Percentiles rank a stretch among this genome's conserved stretches.
Conservation (phyloP, 192 early-diverging fungal species). For the Mortierella claussenii region DNA sequence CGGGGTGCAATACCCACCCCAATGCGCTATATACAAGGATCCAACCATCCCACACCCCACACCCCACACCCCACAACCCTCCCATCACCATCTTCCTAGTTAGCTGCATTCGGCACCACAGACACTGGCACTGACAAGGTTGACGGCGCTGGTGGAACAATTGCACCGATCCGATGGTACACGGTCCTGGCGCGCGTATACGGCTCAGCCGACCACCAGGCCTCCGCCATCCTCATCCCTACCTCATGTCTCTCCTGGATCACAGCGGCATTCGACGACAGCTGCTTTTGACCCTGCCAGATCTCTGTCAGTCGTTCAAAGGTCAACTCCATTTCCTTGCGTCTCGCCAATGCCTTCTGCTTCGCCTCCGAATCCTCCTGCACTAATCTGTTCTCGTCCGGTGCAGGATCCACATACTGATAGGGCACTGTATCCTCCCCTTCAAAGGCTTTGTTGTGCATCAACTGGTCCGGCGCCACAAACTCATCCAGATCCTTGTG, state of each 20-base stretch:
- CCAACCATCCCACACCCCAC: too few species aligned
- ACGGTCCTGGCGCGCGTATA: slow-evolving; percentile 39
- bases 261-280: slow-evolving; percentile 35
- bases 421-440: slow-evolving; percentile 33
- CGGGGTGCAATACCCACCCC: too few species aligned
- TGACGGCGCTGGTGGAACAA: slow-evolving; percentile 2
- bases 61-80: too few species aligned
- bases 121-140: too few species aligned
- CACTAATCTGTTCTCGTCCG: slow-evolving; percentile 18
- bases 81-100: too few species aligned
- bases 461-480: slow-evolving; percentile 58
- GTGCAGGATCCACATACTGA: slow-evolving; percentile 8
- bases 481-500: slow-evolving; percentile 68
- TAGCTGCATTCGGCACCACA: too few species aligned
- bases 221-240: slow-evolving; percentile 30
- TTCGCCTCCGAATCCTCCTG: slow-evolving; percentile 32
- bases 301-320: slow-evolving; percentile 48
- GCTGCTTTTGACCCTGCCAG: slow-evolving; percentile 50
- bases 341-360: slow-evolving; percentile 13
- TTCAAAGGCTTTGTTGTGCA: slow-evolving; percentile 26
- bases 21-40: too few species aligned
- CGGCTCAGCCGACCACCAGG: slow-evolving; percentile 37
- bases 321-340: slow-evolving; percentile 45
- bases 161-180: slow-evolving; percentile 37
- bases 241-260: slow-evolving; percentile 46